phyloP scores from a whole-genome alignment of 2,329 filamentous ascomycete species.

The Fusarium xyrophilum region DNA sequence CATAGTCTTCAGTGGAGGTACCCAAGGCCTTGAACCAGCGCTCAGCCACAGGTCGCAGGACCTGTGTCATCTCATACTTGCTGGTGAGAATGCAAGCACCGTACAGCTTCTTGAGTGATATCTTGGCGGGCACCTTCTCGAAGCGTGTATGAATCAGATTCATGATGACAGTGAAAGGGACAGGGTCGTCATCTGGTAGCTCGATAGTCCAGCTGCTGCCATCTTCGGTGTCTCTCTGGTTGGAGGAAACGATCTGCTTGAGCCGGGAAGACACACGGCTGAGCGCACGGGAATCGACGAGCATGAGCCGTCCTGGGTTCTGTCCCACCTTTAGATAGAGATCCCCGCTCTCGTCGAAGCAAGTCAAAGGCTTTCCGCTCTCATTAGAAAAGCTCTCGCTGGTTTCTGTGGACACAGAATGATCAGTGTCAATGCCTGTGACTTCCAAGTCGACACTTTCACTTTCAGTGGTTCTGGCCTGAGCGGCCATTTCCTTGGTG shows the following conservation, averaged over 20 bases:
- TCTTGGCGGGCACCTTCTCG: not conserved
- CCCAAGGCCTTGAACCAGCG: conserved; percentile 6
- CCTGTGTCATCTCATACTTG: conserved; percentile 29
- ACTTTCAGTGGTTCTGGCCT: not conserved
- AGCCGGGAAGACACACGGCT: conserved; percentile 6
- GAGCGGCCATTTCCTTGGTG: not conserved
- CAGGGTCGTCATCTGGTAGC: conserved; percentile 7
- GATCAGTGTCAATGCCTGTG: not conserved
- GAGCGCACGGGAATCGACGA: conserved; percentile 21
- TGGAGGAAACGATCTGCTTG: not conserved
- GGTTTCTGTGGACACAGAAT: not conserved
- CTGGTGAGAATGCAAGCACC: conserved; percentile 9
- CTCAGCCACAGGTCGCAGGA: conserved; percentile 23
- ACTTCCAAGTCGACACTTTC: not conserved
- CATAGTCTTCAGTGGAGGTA: not conserved
- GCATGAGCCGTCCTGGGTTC: not conserved
- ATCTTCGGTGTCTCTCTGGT: not conserved
- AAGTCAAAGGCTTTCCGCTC: not conserved
- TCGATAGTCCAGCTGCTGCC: not conserved
- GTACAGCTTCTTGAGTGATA: conserved; percentile 10
- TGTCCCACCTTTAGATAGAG: conserved; percentile 6
- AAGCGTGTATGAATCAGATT: conserved; percentile 17
- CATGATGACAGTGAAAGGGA: conserved; percentile 11
- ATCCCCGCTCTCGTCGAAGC: conserved; percentile 15
- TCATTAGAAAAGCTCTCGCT: not conserved